These are phyloP conservation scores for Cicer cuneatum DNA, from an alignment of 306 rosid species.

Conservation along the genomic window DNA sequence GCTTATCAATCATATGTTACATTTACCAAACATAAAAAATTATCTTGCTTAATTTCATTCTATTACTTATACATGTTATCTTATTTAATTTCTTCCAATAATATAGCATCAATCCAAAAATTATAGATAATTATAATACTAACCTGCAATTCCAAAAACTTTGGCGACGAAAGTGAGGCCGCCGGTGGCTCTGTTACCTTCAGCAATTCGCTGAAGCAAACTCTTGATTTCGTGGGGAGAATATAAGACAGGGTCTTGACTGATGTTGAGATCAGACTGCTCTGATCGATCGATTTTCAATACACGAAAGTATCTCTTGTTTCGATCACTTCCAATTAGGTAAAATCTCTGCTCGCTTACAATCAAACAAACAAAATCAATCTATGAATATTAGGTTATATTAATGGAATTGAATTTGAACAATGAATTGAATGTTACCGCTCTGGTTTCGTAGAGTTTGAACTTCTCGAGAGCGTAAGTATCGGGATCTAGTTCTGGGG, in stretches of 20 bases:
- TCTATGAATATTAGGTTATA: neutral
- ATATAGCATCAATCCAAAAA: too few species aligned
- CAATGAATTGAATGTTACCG: slow-evolving; percentile 49
- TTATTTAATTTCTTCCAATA: too few species aligned
- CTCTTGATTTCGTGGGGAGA: slow-evolving; percentile 82
- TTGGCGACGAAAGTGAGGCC: slow-evolving; percentile 74
- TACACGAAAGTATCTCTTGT: slow-evolving; percentile 75
- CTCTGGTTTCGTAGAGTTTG: slow-evolving; percentile 86
- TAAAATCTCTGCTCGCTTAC: slow-evolving; percentile 63
- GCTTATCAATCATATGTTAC: too few species aligned
- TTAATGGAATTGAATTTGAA: neutral
- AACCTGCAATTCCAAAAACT: slow-evolving; percentile 89
- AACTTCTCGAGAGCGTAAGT: slow-evolving; percentile 85
- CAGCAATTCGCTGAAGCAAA: slow-evolving; percentile 79
- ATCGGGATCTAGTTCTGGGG: slow-evolving; percentile 68
- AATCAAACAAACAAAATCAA: neutral
- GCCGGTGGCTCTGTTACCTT: slow-evolving; percentile 90
- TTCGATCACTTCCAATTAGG: slow-evolving; percentile 85
- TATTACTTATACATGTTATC: too few species aligned
- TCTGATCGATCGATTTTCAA: slow-evolving; percentile 96
- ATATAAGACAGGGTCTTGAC: slow-evolving; percentile 88
- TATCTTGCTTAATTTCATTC: too few species aligned
- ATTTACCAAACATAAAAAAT: too few species aligned
- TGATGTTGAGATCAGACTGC: slow-evolving; percentile 75
- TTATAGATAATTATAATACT: slow-evolving; percentile 5